Evolutionary conservation across 257 asterid genomes (phyloP).

Genomic region (Penstemon davidsonii): DNA sequence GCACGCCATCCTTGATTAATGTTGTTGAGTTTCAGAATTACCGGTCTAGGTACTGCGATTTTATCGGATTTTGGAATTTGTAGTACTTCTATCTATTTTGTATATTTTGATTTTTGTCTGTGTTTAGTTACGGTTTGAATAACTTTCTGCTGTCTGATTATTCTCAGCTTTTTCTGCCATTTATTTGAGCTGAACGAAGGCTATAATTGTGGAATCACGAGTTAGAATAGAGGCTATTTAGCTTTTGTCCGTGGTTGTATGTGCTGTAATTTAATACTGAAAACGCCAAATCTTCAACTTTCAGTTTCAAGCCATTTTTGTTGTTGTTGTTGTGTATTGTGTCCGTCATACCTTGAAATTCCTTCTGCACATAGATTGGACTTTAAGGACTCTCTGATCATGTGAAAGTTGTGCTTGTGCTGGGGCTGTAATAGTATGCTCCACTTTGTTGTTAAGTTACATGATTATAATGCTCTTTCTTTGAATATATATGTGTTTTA

Average conservation of each 20-base stretch:
- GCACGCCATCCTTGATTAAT: neutral
- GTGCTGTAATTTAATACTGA: neutral
- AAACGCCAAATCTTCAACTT: neutral
- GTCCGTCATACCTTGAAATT: slow-evolving; percentile 4
- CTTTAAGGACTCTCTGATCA: neutral
- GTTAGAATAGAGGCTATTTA: slow-evolving; percentile 7
- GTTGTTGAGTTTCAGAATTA: neutral
- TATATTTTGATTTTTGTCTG: slow-evolving; percentile 2
- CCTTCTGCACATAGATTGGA: slow-evolving; percentile 2
- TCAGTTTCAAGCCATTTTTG: neutral
- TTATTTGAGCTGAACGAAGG: slow-evolving; percentile 11
- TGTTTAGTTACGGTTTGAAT: neutral
- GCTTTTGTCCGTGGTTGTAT: neutral
- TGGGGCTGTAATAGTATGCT: neutral
- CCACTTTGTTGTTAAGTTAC: neutral
- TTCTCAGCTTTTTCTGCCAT: neutral
- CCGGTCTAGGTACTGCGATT: neutral
- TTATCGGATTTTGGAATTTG: neutral
- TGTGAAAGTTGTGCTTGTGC: neutral
- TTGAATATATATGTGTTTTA: neutral
- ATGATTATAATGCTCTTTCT: neutral
- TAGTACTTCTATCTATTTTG: neutral
- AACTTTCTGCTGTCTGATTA: neutral
- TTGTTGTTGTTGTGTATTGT: neutral
- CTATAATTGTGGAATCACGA: neutral